Conservation (phyloP, 768 basidiomycete species). For the Suillus subluteus region DNA sequence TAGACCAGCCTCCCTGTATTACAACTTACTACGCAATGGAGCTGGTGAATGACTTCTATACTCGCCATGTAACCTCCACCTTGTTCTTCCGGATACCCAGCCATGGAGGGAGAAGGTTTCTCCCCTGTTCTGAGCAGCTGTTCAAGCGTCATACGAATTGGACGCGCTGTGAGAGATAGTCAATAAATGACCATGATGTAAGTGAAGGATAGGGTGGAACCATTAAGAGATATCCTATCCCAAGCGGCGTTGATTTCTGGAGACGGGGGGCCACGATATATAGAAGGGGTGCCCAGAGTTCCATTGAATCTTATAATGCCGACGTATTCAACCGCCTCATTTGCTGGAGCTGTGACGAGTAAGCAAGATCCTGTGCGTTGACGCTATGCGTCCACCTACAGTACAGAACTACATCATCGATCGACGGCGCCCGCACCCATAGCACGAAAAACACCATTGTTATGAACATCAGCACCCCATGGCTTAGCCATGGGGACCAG, state of each 20-base stretch:
- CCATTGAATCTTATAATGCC: not conserved
- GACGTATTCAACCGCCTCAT: not conserved
- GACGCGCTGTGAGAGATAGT: not conserved
- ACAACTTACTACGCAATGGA: not conserved
- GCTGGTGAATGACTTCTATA: not conserved
- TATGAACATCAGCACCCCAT: not conserved
- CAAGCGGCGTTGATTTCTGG: not conserved
- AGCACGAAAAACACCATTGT: not conserved
- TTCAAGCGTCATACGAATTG: not conserved
- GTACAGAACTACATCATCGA: not conserved
- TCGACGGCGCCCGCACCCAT: not conserved
- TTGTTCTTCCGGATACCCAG: not conserved
- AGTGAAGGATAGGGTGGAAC: not conserved
- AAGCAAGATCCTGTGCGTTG: not conserved
- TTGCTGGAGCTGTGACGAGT: conserved; percentile 1
- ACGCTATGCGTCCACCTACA: not conserved
- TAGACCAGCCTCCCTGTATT: not conserved
- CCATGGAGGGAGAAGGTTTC: not conserved
- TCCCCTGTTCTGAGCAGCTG: not conserved
- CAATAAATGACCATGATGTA: not conserved
- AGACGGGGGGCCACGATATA: not conserved
- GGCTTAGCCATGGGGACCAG: not conserved
- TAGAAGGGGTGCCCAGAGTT: not conserved
- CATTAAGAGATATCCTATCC: not conserved
- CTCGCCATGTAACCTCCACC: not conserved